phyloP scores from a whole-genome alignment of 176 grass and related monocot species.

The Aegilops sharonensis region DNA sequence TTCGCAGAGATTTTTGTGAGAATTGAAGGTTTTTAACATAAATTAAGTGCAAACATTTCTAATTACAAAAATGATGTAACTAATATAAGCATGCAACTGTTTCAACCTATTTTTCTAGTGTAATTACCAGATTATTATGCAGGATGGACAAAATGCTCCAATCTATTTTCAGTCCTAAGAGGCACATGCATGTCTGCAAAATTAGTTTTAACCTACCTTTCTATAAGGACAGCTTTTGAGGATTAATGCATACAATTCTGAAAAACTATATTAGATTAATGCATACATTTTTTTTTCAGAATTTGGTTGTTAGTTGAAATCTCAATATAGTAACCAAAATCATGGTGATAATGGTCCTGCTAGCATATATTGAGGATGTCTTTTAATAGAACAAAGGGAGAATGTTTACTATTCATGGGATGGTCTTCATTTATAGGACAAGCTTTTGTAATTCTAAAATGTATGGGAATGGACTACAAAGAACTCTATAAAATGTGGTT shows the following conservation, averaged over 20 bases:
- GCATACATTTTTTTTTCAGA: neutral
- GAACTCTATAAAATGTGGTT: neutral
- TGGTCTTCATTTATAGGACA: too few species aligned
- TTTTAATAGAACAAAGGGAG: neutral
- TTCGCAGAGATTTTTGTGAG: neutral
- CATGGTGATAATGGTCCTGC: neutral
- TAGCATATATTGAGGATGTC: neutral
- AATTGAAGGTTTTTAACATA: neutral
- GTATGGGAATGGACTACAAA: neutral
- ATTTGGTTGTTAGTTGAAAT: neutral
- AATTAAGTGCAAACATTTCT: neutral
- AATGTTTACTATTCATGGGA: neutral
- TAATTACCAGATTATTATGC: constrained; percentile 5
- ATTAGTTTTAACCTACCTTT: neutral
- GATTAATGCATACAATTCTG: neutral
- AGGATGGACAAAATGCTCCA: neutral
- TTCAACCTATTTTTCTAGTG: neutral
- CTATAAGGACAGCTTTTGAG: neutral
- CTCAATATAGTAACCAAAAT: neutral
- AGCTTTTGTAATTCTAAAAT: neutral
- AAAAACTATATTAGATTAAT: neutral
- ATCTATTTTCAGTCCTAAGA: neutral
- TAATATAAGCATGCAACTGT: neutral
- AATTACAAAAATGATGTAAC: neutral
- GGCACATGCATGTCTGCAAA: neutral